A percentile compares a stretch with the other conserved stretches of the same genome.
These are phyloP conservation scores for Oryza australiensis DNA, from an alignment of 176 grass and related monocot genomes.

Conservation along the genomic window DNA sequence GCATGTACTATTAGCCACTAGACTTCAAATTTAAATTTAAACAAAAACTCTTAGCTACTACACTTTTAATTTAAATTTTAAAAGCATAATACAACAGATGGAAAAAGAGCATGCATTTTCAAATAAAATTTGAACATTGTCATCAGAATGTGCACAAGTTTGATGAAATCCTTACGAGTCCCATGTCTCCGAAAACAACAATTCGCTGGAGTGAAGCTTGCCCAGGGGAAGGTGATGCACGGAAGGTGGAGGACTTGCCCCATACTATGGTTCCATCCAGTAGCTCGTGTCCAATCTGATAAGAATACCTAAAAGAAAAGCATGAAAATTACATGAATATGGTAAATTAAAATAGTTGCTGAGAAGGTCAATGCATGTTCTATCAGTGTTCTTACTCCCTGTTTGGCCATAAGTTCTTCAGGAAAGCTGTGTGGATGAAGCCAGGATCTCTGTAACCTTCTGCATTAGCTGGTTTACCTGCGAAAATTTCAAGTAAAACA, in stretches of 20 bases:
- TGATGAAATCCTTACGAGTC: conserved; percentile 12
- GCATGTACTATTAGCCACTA: too few relatives aligned
- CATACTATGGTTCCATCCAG: conserved; percentile 53
- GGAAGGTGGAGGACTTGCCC: conserved; percentile 68
- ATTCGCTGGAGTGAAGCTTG: conserved; percentile 74
- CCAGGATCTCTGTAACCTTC: conserved; percentile 85
- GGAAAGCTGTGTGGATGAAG: conserved; percentile 81
- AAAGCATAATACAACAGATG: too few relatives aligned
- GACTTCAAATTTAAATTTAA: not conserved
- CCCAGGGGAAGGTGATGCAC: conserved; percentile 67
- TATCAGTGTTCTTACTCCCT: conserved; percentile 46
- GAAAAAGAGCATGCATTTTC: not conserved
- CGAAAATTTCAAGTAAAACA: not conserved
- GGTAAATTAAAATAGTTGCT: not conserved
- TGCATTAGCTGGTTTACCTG: conserved; percentile 67
- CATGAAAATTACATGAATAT: not conserved
- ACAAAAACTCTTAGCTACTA: not conserved
- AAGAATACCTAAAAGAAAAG: conserved; percentile 49
- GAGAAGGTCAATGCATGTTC: not conserved
- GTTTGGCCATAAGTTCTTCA: conserved; percentile 88
- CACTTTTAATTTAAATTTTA: too few relatives aligned
- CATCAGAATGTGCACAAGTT: not conserved
- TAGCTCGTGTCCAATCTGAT: conserved; percentile 66
- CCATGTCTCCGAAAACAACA: conserved; percentile 88
- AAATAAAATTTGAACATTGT: not conserved